phyloP scores from a whole-genome alignment of 1,284 basidiomycete species.

The Ceratobasidium theobromae region DNA sequence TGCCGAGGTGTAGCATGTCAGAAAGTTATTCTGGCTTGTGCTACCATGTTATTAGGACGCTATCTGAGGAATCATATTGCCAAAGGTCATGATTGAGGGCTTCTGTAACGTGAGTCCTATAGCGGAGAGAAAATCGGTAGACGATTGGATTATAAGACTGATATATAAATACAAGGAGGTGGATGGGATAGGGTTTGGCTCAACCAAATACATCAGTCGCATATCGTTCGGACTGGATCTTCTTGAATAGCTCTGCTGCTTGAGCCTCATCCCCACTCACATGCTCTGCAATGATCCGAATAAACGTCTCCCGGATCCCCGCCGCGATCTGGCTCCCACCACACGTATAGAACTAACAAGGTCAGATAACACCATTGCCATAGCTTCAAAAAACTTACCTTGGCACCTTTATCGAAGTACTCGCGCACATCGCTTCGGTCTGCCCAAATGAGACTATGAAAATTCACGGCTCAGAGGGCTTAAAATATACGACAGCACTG shows the following conservation, averaged over 20 bases:
- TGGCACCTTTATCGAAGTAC: background rate
- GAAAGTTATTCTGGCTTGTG: no score
- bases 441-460: slow-evolving; percentile 18
- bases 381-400: no score
- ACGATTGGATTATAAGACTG: no score
- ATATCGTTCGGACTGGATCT: slow-evolving; percentile 21
- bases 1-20: no score
- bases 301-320: slow-evolving; percentile 9
- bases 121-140: no score
- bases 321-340: slow-evolving; percentile 8
- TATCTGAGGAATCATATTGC: no score
- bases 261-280: background rate
- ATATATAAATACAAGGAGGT: no score
- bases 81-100: no score
- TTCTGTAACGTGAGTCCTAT: no score
- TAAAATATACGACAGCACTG: background rate
- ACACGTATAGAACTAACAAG: slow-evolving; percentile 28
- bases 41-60: no score
- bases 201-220: slow-evolving; percentile 32
- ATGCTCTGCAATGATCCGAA: slow-evolving; percentile 23
- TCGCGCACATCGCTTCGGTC: slow-evolving; percentile 19
- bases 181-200: background rate
- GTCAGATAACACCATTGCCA: no score
- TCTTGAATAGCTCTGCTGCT: slow-evolving; percentile 3
- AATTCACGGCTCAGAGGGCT: background rate